These are phyloP conservation scores for Orbilia javanica DNA, from an alignment of 2,329 filamentous ascomycete genomes.

Conservation along the genomic window DNA sequence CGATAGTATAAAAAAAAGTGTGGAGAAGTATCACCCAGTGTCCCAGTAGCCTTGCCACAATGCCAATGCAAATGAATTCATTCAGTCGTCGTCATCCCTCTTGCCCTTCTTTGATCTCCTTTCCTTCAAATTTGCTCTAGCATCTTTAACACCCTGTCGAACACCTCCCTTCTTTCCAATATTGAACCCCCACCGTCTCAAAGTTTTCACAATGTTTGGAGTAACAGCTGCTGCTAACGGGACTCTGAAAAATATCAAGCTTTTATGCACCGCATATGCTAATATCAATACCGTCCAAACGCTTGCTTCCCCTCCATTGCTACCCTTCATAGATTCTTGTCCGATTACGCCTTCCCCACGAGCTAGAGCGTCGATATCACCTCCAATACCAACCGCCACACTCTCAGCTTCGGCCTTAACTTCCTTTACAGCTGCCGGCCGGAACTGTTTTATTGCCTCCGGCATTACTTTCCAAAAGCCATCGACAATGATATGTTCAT, in stretches of 20 bases:
- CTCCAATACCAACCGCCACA: conserved; percentile 68
- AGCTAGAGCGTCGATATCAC: conserved; percentile 74
- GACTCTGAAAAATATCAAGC: conserved; percentile 88
- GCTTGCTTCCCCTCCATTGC: conserved; percentile 61
- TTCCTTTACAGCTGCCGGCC: conserved; percentile 58
- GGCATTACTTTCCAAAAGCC: conserved; percentile 73
- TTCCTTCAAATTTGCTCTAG: conserved; percentile 41
- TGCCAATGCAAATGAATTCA: neutral
- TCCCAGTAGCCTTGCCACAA: neutral
- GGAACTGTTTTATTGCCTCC: conserved; percentile 67
- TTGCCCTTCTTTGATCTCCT: conserved; percentile 33
- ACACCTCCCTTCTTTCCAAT: conserved; percentile 79
- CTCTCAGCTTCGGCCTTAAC: conserved; percentile 62
- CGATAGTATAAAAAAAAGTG: conserved; percentile 32
- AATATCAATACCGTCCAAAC: conserved; percentile 88
- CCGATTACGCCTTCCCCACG: conserved; percentile 67
- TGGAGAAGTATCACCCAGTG: conserved; percentile 42
- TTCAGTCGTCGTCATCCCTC: conserved; percentile 21
- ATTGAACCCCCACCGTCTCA: conserved; percentile 92
- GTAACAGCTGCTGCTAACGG: conserved; percentile 90
- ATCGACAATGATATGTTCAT: conserved; percentile 77
- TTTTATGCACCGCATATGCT: conserved; percentile 97
- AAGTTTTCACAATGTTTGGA: conserved; percentile 90
- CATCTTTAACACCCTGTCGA: conserved; percentile 61
- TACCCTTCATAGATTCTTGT: conserved; percentile 66